Base-by-base conservation (phyloP, 164 flowering plant genomes). In the Santalum album region DNA sequence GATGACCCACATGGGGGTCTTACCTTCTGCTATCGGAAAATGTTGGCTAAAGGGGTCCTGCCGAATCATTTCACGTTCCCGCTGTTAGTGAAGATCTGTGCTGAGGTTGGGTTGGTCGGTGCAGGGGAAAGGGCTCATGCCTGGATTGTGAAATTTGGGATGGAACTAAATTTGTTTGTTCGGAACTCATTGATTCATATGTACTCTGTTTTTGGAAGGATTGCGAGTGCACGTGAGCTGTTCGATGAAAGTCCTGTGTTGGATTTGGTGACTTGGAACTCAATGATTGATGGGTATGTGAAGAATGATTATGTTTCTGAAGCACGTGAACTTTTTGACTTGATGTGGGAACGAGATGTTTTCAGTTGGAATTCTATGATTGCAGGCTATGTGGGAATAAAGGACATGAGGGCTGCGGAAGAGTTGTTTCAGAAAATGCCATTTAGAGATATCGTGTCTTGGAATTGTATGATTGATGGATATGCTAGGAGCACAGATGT, bases 391-490 rank as follows among this genome's bases (percentile, higher is more conserved):
- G 67, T 45, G n/a, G 72, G 63, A 7, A 39, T 61, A 42, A 77
- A 62, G 25, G 73, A 75, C 45, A 56, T 82, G 74, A 57, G 63
- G 44, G 55, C 50, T 17, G 84, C 80, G 1, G 54, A 51, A 46
- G 56, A 39, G 26, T 54, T 81, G 56, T 78, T 81, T 58, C 69
- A 67, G 39, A 36, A 25, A 17, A 82, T 73, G 84, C 75, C 72
- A 6, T 46, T 38, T 19, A 72, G 65, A 51, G 80, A 75, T 68
- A 54, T 68, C 27, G 78, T 80, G 47, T 70, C 81, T 57, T 84
- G 86, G 86, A 82, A 82, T 49, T 66, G 76, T 53, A 65, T 84
- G 86, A 62, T 82, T 66, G 84, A 75, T 55, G 92, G 92, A 51
- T 80, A 72, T 71, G 82, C 77, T 1, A 74, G 61, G 57, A 54